These are phyloP conservation scores for Polymyxa betae DNA, from an alignment of 208 protist genomes.

Conservation along the genomic window DNA sequence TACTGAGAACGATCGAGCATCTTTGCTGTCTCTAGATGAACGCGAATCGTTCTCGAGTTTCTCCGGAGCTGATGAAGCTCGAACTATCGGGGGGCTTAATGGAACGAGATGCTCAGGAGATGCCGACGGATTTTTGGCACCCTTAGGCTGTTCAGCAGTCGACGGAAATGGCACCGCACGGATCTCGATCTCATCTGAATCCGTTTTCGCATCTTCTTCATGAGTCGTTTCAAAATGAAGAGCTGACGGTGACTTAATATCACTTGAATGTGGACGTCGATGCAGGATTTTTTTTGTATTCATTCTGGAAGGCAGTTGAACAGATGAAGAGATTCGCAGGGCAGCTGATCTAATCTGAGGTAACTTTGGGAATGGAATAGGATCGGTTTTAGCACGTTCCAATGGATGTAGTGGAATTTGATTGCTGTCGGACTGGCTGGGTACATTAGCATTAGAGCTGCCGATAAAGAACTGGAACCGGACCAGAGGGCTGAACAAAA, in stretches of 20 bases:
- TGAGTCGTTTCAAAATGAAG: neutral
- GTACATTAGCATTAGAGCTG: neutral
- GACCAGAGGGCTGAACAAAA: no score
- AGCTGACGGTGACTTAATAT: neutral
- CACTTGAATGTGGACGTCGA: neutral
- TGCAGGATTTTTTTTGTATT: no score
- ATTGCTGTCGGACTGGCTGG: neutral
- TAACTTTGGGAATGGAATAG: neutral
- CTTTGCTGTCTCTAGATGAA: neutral
- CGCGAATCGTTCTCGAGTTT: neutral
- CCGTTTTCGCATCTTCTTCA: neutral
- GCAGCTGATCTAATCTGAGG: neutral
- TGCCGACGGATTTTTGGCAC: neutral
- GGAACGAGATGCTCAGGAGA: neutral
- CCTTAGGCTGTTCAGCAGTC: neutral
- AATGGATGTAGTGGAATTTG: neutral
- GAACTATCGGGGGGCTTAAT: neutral
- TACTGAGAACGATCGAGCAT: neutral
- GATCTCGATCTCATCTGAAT: neutral
- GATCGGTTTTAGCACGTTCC: neutral
- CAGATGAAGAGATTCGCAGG: no score
- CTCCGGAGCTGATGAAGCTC: neutral
- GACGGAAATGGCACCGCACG: neutral
- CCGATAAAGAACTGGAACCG: no score
- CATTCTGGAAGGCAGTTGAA: no score